Evolutionary conservation across 371 early-diverging fungal species (phyloP).

Genomic region (Mucor irregularis): DNA sequence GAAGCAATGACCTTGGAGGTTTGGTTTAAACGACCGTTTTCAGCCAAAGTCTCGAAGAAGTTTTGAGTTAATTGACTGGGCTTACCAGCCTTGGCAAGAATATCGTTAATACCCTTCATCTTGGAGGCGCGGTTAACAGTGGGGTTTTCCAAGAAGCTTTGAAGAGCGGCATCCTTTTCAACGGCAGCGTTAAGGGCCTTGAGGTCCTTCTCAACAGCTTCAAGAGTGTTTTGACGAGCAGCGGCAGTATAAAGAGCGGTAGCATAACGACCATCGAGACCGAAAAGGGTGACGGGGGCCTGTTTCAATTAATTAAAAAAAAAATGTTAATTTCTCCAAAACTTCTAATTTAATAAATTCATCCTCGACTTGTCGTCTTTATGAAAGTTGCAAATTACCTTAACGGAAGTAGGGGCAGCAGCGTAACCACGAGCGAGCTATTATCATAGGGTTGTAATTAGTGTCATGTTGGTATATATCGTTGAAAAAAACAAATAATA

Average conservation of each 20-base stretch:
- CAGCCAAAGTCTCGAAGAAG: constrained; percentile 88
- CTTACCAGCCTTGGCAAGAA: constrained; percentile 65
- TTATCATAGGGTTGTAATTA: constrained; percentile 4
- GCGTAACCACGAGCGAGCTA: constrained; percentile 64
- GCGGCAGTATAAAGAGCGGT: constrained; percentile 96
- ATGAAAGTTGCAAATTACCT: constrained; percentile 40
- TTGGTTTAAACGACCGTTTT: constrained; percentile 92
- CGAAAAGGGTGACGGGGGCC: constrained; percentile 87
- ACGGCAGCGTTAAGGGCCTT: constrained; percentile 65
- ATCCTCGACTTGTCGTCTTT: constrained; percentile 1
- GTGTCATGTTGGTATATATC: background rate
- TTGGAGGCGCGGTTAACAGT: constrained; percentile 78
- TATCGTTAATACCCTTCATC: constrained; percentile 68
- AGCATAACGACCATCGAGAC: constrained; percentile 97
- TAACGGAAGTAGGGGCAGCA: constrained; percentile 46
- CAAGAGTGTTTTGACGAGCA: constrained; percentile 78
- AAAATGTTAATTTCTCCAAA: background rate
- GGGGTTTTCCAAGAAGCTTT: constrained; percentile 84
- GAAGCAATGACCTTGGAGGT: constrained; percentile 80
- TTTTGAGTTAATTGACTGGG: constrained; percentile 83
- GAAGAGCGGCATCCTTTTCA: constrained; percentile 73
- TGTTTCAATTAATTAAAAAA: constrained; percentile 24
- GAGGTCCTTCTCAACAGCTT: constrained; percentile 88
- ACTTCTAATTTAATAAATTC: no score
- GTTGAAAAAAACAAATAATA: background rate